Percentiles rank a stretch among this genome's conserved stretches.
Conservation (phyloP, 73 alveolate species). For the Paramecium octaurelia region DNA sequence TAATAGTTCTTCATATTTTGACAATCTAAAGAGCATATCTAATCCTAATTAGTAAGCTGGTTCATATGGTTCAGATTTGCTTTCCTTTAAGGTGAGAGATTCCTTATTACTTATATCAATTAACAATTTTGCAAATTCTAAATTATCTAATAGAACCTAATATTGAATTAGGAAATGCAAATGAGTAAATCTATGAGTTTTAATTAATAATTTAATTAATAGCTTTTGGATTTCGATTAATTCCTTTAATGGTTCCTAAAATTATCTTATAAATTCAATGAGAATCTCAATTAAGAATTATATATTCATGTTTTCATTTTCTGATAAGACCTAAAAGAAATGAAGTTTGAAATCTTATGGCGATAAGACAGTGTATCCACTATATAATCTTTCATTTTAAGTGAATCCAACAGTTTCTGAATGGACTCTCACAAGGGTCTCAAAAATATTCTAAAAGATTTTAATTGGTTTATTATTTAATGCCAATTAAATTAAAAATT, state of each 20-base stretch:
- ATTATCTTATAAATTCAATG: conserved; percentile 21
- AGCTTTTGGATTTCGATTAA: neutral
- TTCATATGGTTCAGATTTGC: neutral
- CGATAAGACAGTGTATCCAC: neutral
- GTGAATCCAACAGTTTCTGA: neutral
- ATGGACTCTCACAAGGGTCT: neutral
- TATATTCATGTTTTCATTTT: neutral
- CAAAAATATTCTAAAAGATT: neutral
- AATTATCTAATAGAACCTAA: neutral
- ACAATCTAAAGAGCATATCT: conserved; percentile 4
- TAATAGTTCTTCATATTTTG: conserved; percentile 2
- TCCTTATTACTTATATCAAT: conserved; percentile 17
- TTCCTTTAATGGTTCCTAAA: neutral
- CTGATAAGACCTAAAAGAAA: neutral
- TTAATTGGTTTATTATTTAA: neutral
- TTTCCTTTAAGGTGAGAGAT: neutral
- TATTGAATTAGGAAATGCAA: conserved; percentile 14
- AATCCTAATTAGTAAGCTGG: conserved; percentile 10
- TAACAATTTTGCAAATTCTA: neutral
- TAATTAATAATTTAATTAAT: neutral
- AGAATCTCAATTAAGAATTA: neutral
- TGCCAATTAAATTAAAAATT: neutral
- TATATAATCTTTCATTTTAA: neutral
- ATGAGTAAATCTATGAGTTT: neutral
- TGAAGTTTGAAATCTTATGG: neutral